Evolutionary conservation across 1,139 yeast genomes (phyloP).

Genomic region (Kodamaea anthophila): DNA sequence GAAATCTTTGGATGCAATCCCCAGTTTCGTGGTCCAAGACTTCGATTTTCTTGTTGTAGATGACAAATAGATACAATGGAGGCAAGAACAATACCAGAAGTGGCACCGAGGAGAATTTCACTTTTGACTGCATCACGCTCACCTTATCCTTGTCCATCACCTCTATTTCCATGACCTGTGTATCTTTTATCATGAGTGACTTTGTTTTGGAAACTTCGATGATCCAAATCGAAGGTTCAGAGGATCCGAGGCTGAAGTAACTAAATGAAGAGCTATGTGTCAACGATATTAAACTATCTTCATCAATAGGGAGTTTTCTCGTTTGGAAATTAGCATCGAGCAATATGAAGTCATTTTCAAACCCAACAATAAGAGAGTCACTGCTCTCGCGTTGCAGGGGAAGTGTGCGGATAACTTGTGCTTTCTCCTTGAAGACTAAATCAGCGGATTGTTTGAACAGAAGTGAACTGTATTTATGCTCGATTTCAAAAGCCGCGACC

Average conservation of each 20-base stretch:
- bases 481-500: constrained; percentile 21
- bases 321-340: constrained; percentile 20
- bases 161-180: constrained; percentile 15
- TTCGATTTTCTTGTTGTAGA: constrained; percentile 37
- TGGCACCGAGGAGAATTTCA: constrained; percentile 27
- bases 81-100: constrained; percentile 25
- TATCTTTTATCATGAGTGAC: constrained; percentile 18
- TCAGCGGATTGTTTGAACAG: constrained; percentile 24
- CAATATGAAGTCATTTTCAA: constrained; percentile 22
- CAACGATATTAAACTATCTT: constrained; percentile 11
- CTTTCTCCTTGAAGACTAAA: constrained; percentile 24
- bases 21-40: constrained; percentile 42
- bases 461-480: constrained; percentile 24
- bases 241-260: constrained; percentile 19
- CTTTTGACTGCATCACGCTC: constrained; percentile 15
- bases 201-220: constrained; percentile 14
- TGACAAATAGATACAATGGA: constrained; percentile 43
- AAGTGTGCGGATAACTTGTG: constrained; percentile 16
- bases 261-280: constrained; percentile 16
- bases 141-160: constrained; percentile 5
- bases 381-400: constrained; percentile 9
- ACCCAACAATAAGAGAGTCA: constrained; percentile 18
- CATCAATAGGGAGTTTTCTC: constrained; percentile 12
- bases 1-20: constrained; percentile 33
- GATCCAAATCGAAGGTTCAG: constrained; percentile 17